Percentiles rank a stretch among this genome's conserved stretches.
These are phyloP conservation scores for Toxicodendron radicans DNA, from an alignment of 345 rosid species.

Conservation along the genomic window DNA sequence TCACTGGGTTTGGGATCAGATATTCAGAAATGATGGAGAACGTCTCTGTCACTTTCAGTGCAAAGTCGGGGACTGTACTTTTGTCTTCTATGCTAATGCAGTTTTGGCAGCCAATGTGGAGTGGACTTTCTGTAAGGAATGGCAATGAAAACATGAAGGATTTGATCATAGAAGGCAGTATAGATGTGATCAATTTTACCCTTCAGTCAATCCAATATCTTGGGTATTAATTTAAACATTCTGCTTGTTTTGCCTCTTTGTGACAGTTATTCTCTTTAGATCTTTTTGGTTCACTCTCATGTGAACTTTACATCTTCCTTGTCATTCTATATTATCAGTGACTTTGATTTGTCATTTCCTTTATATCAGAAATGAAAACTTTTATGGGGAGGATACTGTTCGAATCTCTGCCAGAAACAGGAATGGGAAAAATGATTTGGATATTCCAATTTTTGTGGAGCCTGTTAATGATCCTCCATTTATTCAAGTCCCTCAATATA, in stretches of 20 bases:
- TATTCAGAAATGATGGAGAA: constrained; percentile 68
- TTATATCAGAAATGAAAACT: constrained; percentile 62
- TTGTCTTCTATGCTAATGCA: constrained; percentile 70
- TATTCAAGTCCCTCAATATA: constrained; percentile 53
- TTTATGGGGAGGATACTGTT: constrained; percentile 73
- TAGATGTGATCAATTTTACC: constrained; percentile 67
- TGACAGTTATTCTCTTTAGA: neutral
- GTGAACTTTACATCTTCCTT: neutral
- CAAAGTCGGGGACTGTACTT: constrained; percentile 53
- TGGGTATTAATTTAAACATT: constrained; percentile 49
- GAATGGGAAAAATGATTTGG: constrained; percentile 66
- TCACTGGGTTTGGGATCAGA: constrained; percentile 61
- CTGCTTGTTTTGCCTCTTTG: neutral
- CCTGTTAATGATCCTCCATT: constrained; percentile 86
- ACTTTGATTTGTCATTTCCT: neutral
- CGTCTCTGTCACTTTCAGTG: constrained; percentile 62
- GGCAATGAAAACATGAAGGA: constrained; percentile 41
- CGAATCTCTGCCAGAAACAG: constrained; percentile 64
- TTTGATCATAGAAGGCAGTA: constrained; percentile 59
- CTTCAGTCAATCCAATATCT: constrained; percentile 77
- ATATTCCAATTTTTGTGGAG: constrained; percentile 54
- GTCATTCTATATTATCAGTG: neutral
- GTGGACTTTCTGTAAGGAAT: constrained; percentile 42
- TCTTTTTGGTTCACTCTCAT: neutral
- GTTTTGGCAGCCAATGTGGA: constrained; percentile 61